These are phyloP conservation scores for Chlorella vulgaris DNA, from an alignment of 139 green algal species.

Conservation along the genomic window DNA sequence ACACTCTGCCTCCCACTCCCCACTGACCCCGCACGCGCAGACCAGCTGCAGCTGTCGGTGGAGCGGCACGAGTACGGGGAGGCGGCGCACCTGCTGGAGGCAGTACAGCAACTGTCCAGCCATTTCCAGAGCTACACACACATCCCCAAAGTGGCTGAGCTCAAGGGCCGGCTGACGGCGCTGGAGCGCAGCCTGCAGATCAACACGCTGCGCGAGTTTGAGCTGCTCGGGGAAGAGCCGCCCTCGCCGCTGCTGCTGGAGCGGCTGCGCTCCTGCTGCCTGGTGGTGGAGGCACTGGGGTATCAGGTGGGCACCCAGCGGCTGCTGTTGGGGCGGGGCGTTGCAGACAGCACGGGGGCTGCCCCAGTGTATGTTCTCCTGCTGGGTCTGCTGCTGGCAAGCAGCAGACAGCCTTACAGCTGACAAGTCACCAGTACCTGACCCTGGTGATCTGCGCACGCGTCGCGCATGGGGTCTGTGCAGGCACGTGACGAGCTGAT, in stretches of 20 bases:
- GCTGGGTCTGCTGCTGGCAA: no score
- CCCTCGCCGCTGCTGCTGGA: conserved; percentile 75
- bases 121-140: conserved; percentile 91
- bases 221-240: conserved; percentile 79
- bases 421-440: no score
- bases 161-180: conserved; percentile 65
- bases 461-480: neutral
- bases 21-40: neutral
- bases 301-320: conserved; percentile 58
- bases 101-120: conserved; percentile 89
- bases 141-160: conserved; percentile 86
- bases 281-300: conserved; percentile 91
- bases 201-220: conserved; percentile 61
- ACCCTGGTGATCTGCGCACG: no score
- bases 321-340: neutral
- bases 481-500: conserved; percentile 87
- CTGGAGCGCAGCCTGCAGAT: conserved; percentile 59
- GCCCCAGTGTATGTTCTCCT: no score
- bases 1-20: neutral
- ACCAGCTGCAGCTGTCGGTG: conserved; percentile 67
- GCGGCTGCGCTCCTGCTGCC: conserved; percentile 86
- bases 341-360: no score
- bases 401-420: no score
- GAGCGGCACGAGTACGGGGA: conserved; percentile 86
- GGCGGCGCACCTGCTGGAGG: conserved; percentile 91